Percentiles rank a stretch among this genome's conserved stretches.
phyloP scores from a whole-genome alignment of 768 basidiomycete genomes.

The Suillus luteus region DNA sequence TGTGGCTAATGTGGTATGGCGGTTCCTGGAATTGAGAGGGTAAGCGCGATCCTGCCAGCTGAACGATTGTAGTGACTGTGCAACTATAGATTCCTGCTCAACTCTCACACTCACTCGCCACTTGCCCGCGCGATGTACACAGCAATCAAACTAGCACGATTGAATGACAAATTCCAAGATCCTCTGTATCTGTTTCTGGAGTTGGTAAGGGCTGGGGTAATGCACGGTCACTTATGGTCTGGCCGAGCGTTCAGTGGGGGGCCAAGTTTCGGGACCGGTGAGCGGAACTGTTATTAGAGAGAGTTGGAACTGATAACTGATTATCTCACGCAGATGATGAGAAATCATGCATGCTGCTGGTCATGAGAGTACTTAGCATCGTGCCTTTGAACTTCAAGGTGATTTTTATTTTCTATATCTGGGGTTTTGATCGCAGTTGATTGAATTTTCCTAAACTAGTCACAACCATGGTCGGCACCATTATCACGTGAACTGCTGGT shows the following conservation, averaged over 20 bases:
- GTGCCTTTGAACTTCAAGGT: constrained; percentile 95
- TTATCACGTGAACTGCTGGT: constrained; percentile 94
- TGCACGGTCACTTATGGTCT: constrained; percentile 93
- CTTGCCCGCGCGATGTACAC: constrained; percentile 90
- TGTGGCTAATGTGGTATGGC: constrained; percentile 98
- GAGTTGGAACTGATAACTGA: constrained; percentile 26
- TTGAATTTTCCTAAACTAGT: constrained; percentile 49
- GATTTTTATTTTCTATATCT: constrained; percentile 27
- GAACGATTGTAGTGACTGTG: constrained; percentile 13
- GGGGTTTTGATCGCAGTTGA: too few species aligned
- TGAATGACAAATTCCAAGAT: constrained; percentile 99
- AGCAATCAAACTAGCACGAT: constrained; percentile 71
- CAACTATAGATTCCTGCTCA: constrained; percentile 74
- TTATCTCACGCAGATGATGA: constrained; percentile 69
- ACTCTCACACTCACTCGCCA: constrained; percentile 85
- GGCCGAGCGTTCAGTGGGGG: constrained; percentile 89
- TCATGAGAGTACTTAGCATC: constrained; percentile 96
- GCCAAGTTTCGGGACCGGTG: constrained; percentile 91
- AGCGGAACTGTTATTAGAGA: constrained; percentile 38
- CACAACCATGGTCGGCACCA: constrained; percentile 93
- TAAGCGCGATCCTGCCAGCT: constrained; percentile 37
- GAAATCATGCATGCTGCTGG: constrained; percentile 90
- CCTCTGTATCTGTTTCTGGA: constrained; percentile 93
- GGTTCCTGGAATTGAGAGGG: constrained; percentile 96
- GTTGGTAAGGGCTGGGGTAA: constrained; percentile 92